These are phyloP conservation scores for Calycina herbarum DNA, from an alignment of 2,329 filamentous ascomycete species.

Conservation along the genomic window DNA sequence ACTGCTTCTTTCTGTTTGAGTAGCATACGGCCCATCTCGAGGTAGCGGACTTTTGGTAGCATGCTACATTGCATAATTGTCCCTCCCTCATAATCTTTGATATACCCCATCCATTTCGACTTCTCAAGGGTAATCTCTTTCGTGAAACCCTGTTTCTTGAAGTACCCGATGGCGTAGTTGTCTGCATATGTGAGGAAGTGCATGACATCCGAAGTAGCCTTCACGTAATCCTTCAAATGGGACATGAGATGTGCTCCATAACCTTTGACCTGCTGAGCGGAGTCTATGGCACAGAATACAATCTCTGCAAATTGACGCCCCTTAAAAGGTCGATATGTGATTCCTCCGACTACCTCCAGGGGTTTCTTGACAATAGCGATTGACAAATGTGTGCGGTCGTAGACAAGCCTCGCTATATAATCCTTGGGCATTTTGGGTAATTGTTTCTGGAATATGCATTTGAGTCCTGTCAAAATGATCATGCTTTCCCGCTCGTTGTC, in stretches of 20 bases:
- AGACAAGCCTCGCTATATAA: constrained; percentile 95
- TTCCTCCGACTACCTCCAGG: constrained; percentile 91
- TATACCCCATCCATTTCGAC: constrained; percentile 97
- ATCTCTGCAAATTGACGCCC: constrained; percentile 94
- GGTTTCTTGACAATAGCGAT: constrained; percentile 98
- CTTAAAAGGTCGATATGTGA: constrained; percentile 94
- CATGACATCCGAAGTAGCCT: constrained; percentile 95
- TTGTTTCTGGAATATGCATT: constrained; percentile 98
- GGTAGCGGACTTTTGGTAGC: constrained; percentile 91
- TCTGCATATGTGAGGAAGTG: constrained; percentile 98
- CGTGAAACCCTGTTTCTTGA: constrained; percentile 98
- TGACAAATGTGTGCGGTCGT: constrained; percentile 92
- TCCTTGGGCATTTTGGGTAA: constrained; percentile 99
- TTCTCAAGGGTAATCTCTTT: constrained; percentile 95
- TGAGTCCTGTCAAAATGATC: constrained; percentile 92
- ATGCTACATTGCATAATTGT: constrained; percentile 99
- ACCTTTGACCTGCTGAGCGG: constrained; percentile 97
- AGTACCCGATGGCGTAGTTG: constrained; percentile 98
- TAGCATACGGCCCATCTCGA: constrained; percentile 90
- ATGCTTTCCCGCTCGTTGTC: constrained; percentile 84
- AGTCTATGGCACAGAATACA: constrained; percentile 96
- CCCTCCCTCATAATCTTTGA: constrained; percentile 98
- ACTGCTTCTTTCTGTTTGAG: constrained; percentile 97
- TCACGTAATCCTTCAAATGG: constrained; percentile 97
- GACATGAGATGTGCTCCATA: constrained; percentile 98